Conservation (phyloP, 345 rosid genomes). For the sweet orange (Citrus sinensis) region DVS_A1.0 CM039167.1:5049001-5049500, state of each 20-base stretch:
- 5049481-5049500: background rate
- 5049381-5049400: slow-evolving; percentile 11
- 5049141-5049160: slow-evolving; percentile 37
- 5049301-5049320: slow-evolving; percentile 34
- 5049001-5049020: slow-evolving; percentile 36
- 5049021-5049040: slow-evolving; percentile 36
- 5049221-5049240: slow-evolving; percentile 44
- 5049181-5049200: slow-evolving; percentile 28
- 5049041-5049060: slow-evolving; percentile 23
- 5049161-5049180: slow-evolving; percentile 26
- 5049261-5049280: slow-evolving; percentile 30
- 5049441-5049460: background rate
- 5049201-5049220: slow-evolving; percentile 22
- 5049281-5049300: slow-evolving; percentile 40
- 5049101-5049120: slow-evolving; percentile 17
- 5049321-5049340: slow-evolving; percentile 73
- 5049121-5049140: slow-evolving; percentile 30
- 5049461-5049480: background rate
- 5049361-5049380: slow-evolving; percentile 4
- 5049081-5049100: slow-evolving; percentile 43
- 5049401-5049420: slow-evolving; percentile 8
- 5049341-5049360: slow-evolving; percentile 63
- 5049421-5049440: slow-evolving; percentile 24
- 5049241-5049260: slow-evolving; percentile 45
- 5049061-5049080: slow-evolving; percentile 30